Evolutionary conservation across 1,284 basidiomycete species (phyloP).

Genomic region (Mycosarcoma mackinlayi): DNA sequence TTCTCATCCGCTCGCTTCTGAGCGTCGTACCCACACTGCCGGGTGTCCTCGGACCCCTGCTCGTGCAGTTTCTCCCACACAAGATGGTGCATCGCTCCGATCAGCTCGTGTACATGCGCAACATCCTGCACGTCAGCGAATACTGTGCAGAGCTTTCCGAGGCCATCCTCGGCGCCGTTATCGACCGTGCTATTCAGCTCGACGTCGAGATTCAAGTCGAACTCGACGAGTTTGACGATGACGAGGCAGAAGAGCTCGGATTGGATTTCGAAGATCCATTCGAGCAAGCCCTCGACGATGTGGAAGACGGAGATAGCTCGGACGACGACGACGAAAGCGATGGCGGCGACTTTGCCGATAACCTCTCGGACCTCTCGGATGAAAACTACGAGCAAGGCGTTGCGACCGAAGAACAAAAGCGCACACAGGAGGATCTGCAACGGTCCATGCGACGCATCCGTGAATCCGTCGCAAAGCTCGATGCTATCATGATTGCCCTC

Average conservation of each 20-base stretch:
- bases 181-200: constrained; percentile 92
- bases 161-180: constrained; percentile 82
- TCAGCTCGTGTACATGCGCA: constrained; percentile 92
- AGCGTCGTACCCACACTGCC: constrained; percentile 76
- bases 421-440: constrained; percentile 45
- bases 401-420: constrained; percentile 32
- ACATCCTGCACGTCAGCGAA: constrained; percentile 82
- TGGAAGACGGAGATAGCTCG: constrained; percentile 72
- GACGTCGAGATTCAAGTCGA: constrained; percentile 98
- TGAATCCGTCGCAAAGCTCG: constrained; percentile 89
- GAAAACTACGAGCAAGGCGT: constrained; percentile 71
- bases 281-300: constrained; percentile 75
- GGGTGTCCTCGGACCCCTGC: constrained; percentile 78
- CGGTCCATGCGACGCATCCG: constrained; percentile 72
- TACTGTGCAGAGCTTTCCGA: constrained; percentile 92
- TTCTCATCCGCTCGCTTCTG: constrained; percentile 84
- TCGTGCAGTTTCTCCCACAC: constrained; percentile 88
- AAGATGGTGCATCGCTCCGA: constrained; percentile 84
- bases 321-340: constrained; percentile 71
- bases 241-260: constrained; percentile 60
- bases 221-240: constrained; percentile 84
- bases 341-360: constrained; percentile 48
- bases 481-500: constrained; percentile 84
- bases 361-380: constrained; percentile 72
- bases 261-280: constrained; percentile 79